Base-by-base conservation (phyloP, 495 filamentous ascomycete genomes). In the Trichoderma gamsii region DNA sequence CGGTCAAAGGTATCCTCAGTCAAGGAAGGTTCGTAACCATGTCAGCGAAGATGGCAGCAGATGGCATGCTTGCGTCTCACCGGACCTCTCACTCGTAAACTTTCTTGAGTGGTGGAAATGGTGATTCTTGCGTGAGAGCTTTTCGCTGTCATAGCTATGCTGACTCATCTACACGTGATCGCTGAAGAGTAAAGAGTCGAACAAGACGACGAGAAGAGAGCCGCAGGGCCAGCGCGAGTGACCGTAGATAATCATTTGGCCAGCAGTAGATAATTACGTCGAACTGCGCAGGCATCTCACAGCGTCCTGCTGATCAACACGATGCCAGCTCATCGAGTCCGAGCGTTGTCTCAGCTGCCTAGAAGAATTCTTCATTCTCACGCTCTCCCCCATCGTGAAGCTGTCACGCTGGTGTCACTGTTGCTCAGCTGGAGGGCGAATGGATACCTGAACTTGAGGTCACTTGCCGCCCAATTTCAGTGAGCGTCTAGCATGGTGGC, bases 271-370 rank as follows among this genome's bases (percentile, higher is more conserved):
- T 11, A 52, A 25, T 11, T 23, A n/a, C 1, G 49, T 52, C n/a
- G 21, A 52, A 23, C 49, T 23, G 49, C n/a, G 49, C 9, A 21
- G 18, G 49, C 9, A 18, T 18, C n/a, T 23, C 49, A 23, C 21
- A n/a, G 49, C 49, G 21, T 23, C n/a, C 49, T 52, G 4, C 49
- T 52, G 49, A 52, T 52, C 49, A 52, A 23, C 7, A 7, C 8
- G 18, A 52, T 18, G 49, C 49, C 49, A 23, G 7, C 18, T 52
- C 49, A 21, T 21, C 49, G 6, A 23, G 49, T 52, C 21, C 6
- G 49, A 27, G 56, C 11, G 25, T 61, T 61, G 56, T 61, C 56
- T 61, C 56, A 61, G 56, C 56, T 61, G 56, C 56, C 56, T 61
- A 8, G 56, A 25, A 18, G 49, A 52, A 52, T 52, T 18, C 49